Conservation (phyloP, 208 protist species). For the Crithidia expoeki region DNA sequence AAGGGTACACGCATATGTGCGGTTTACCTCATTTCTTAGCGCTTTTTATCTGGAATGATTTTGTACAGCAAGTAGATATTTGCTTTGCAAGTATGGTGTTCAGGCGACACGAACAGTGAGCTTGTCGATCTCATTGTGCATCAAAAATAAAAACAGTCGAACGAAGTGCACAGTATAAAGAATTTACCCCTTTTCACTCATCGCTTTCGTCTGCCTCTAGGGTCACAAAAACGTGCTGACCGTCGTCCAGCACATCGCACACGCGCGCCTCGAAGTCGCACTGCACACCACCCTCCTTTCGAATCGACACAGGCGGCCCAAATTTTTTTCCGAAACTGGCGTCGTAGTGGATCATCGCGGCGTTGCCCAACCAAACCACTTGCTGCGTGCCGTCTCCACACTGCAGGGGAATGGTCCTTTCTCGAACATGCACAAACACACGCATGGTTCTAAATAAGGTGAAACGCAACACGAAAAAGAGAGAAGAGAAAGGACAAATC, state of each 20-base stretch:
- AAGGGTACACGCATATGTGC: too few species aligned
- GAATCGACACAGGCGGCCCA: constrained; percentile 70
- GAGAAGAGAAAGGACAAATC: constrained; percentile 5
- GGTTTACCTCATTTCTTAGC: too few species aligned
- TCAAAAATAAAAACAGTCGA: too few species aligned
- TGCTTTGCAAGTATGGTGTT: too few species aligned
- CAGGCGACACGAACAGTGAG: too few species aligned
- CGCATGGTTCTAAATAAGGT: constrained; percentile 47
- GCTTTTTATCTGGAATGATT: too few species aligned
- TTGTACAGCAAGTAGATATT: too few species aligned
- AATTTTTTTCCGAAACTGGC: constrained; percentile 64
- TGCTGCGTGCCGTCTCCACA: constrained; percentile 89
- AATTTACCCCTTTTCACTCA: not conserved
- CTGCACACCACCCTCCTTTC: constrained; percentile 82
- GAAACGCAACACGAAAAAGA: constrained; percentile 2
- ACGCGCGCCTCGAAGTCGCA: constrained; percentile 74
- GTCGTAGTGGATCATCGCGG: constrained; percentile 92
- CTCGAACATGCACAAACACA: constrained; percentile 83
- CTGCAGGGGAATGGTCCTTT: constrained; percentile 81
- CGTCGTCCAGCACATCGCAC: constrained; percentile 80
- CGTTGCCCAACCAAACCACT: constrained; percentile 84
- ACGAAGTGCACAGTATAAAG: too few species aligned
- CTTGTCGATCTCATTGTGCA: too few species aligned
- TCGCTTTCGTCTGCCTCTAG: constrained; percentile 43
- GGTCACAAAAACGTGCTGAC: constrained; percentile 84